phyloP scores from a whole-genome alignment of 1,284 basidiomycete species.

The Austroboletus novae-zelandiae region DNA sequence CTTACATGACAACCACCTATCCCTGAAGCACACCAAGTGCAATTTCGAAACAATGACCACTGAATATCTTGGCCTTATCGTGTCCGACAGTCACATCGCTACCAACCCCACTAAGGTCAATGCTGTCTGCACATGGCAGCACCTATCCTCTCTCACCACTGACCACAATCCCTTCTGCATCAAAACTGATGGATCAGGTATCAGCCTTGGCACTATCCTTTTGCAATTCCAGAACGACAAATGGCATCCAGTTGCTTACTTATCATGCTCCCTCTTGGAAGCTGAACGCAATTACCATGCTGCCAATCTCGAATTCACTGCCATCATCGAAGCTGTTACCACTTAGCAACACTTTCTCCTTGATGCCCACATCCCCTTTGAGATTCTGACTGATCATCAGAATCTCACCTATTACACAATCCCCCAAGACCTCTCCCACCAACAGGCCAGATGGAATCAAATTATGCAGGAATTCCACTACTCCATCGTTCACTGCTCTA shows the following conservation, averaged over 20 bases:
- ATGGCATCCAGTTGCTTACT: neutral
- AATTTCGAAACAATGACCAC: neutral
- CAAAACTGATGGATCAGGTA: neutral
- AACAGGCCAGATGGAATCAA: too few relatives aligned
- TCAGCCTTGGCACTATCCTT: neutral
- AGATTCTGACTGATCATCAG: neutral
- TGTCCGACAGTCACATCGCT: neutral
- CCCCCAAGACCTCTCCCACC: too few relatives aligned
- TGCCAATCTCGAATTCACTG: neutral
- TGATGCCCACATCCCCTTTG: neutral
- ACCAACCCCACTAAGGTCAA: too few relatives aligned
- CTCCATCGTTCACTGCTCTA: too few relatives aligned
- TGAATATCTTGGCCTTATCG: constrained; percentile 5
- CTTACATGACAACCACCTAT: neutral
- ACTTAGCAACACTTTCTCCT: neutral
- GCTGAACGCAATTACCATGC: neutral
- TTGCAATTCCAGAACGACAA: neutral
- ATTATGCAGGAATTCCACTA: too few relatives aligned
- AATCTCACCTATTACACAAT: too few relatives aligned
- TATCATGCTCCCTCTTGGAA: neutral
- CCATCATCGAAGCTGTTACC: neutral
- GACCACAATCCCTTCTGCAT: neutral
- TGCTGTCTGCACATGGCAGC: constrained; percentile 9
- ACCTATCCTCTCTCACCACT: neutral
- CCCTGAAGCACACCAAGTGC: neutral